Evolutionary conservation across 1,284 basidiomycete genomes (phyloP), one percentile per base, ranked within the genome.

Genomic region (Cutaneotrichosporon spelunceum): DNA sequence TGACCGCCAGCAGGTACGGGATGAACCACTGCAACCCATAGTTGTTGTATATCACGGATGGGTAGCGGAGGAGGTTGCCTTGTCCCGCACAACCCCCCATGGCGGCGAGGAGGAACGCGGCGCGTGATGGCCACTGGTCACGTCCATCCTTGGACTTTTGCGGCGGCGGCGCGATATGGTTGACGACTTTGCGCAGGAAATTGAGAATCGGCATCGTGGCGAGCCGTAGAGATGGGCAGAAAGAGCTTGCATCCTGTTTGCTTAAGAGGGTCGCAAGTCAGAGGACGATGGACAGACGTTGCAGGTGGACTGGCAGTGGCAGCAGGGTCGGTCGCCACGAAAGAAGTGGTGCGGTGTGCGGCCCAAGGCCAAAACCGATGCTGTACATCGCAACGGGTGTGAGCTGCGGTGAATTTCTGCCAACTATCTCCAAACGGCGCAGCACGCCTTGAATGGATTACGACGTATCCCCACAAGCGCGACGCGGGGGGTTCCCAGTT

Each of bases 21-120:
- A 69, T 64, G 59, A 69, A 69, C 68, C 68, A 69, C 56, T 69
- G 68, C 30, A 69, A 54, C 11, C 68, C 68, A 55, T 69, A 67
- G 52, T 69, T 69, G 62, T 69, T 69, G 62, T 69, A 69, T 21
- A 67, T 45, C 34, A 67, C 64, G 13, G 66, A 67, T 13, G 68
- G 68, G 45, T 69, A 69, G 33, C 68, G 59, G 16, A 69, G 53
- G 21, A 69, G 61, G 53, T 69, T 69, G 26, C 68, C 68, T 36
- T 67, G 65, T 3, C 68, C 68, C 0, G 68, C 68, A 34, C 68
- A 69, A 21, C 68, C 68, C 29, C 68, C 68, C 68, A 69, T 69
- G 3, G 68, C 68, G 13, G 68, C 68, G 21, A 69, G 60, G 27
- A 69, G 54, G 57, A 69, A 69, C 14, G 68, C 63, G 1, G 63